Conservation (phyloP, 805 yeast genomes). For the Monosporozyma servazzii region DNA sequence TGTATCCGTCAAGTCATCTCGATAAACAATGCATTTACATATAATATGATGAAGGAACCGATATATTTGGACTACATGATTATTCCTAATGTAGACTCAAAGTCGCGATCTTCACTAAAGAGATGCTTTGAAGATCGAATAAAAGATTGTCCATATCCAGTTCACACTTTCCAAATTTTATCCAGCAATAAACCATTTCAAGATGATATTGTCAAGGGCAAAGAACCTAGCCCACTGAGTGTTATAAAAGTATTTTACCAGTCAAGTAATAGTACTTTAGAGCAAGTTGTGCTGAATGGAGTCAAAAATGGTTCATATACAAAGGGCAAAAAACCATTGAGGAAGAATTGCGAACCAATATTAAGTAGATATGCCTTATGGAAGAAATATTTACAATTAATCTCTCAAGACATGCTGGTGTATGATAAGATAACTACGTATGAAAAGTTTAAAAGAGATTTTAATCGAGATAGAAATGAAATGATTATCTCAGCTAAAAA, state of each 20-base stretch:
- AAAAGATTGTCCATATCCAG: background rate
- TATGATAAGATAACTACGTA: background rate
- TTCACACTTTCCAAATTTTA: slow-evolving; percentile 2
- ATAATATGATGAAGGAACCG: slow-evolving; percentile 27
- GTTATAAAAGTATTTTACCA: slow-evolving; percentile 10
- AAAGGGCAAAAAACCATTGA: slow-evolving; percentile 36
- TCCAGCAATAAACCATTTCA: slow-evolving; percentile 8
- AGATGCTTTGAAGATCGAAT: slow-evolving; percentile 13
- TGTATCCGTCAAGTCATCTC: slow-evolving; percentile 54
- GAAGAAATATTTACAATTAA: slow-evolving; percentile 10
- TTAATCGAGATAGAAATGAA: slow-evolving; percentile 18
- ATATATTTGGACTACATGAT: slow-evolving; percentile 40
- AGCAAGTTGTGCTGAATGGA: slow-evolving; percentile 43
- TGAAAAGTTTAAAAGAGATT: background rate
- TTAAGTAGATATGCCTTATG: slow-evolving; percentile 24
- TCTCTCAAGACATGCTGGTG: slow-evolving; percentile 2
- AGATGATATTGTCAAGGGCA: slow-evolving; percentile 10
- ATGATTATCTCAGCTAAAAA: slow-evolving; percentile 26
- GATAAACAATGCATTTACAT: slow-evolving; percentile 39
- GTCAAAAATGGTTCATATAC: slow-evolving; percentile 48
- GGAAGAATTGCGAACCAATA: slow-evolving; percentile 31
- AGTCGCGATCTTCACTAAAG: slow-evolving; percentile 2
- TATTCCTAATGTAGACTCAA: slow-evolving; percentile 27
- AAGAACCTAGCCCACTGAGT: slow-evolving; percentile 19
- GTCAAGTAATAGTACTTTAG: slow-evolving; percentile 3